Evolutionary conservation across 1,284 basidiomycete species (phyloP), one percentile per base, ranked within the genome.

Genomic region (Malassezia arunalokei): DNA sequence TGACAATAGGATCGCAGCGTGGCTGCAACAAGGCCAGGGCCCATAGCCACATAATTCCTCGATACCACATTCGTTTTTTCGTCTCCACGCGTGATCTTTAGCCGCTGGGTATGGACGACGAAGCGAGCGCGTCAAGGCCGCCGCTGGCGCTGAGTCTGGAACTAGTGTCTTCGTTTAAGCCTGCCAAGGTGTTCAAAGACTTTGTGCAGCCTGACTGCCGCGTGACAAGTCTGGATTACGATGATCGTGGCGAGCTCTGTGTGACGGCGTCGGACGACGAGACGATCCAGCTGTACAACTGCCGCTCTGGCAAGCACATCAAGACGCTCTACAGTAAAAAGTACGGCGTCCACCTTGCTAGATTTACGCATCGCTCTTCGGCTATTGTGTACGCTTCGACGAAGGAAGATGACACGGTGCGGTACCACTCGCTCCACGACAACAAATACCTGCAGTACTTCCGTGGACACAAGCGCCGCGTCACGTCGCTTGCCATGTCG

Each of bases 401-500:
- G 6, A 95, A 94, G 74, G 87, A 86, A 72, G 87, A 95, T 71
- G 87, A 96, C 66, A 88, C 87, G 1, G 82, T 99, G 56, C 83
- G 94, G 24, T 95, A 96, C 73, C 88, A 94, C 65, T 89, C 87
- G 2, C 74, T 95, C 53, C 87, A 95, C 75, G 88, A 94, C 78
- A 95, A 95, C 78, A 87, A 85, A 73, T 99, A 91, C 71, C 76
- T 95, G 30, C 83, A 86, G 61, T 98, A 98, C 76, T 96, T 92
- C 77, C 85, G 83, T 64, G 94, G 94, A 0, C 94, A 99, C 76
- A 89, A 84, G 63, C 48, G 44, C 4, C 42, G 39, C 52, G 94
- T 99, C 4, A 80, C 87, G 24, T 90, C 90, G 0, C 76, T 99
- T 11, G 85, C 92, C 68, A 84, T 96, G 65, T 90, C 86, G 3